Conservation (phyloP, 768 basidiomycete species). For the Boletus fagicola region DNA sequence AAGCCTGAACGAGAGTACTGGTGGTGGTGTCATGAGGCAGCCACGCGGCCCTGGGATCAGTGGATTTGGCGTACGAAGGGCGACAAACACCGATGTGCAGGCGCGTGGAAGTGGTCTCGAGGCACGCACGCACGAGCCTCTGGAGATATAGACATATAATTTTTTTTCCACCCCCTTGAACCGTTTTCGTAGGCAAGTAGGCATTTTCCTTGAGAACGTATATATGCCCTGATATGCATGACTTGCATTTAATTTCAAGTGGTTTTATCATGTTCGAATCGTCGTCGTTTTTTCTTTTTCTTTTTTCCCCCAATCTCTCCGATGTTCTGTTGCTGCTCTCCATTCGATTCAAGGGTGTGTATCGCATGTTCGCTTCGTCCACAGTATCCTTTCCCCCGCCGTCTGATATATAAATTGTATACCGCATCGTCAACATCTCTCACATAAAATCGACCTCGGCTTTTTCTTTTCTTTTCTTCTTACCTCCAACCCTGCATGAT, state of each 20-base stretch:
- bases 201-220: constrained; percentile 17
- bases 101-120: constrained; percentile 68
- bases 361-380: constrained; percentile 10
- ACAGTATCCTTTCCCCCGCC: neutral
- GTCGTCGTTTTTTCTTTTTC: neutral
- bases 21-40: constrained; percentile 68
- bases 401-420: constrained; percentile 26
- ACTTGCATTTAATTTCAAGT: constrained; percentile 24
- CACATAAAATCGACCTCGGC: constrained; percentile 15
- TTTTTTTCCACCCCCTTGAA: neutral
- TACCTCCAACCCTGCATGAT: constrained; percentile 3
- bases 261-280: constrained; percentile 14
- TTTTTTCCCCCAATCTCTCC: neutral
- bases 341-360: constrained; percentile 15
- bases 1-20: constrained; percentile 36
- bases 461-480: neutral
- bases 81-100: constrained; percentile 38
- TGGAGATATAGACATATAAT: constrained; percentile 65
- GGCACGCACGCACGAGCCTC: constrained; percentile 79
- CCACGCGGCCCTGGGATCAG: constrained; percentile 78
- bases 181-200: constrained; percentile 21
- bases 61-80: constrained; percentile 65
- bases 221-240: constrained; percentile 29
- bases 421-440: constrained; percentile 22
- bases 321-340: constrained; percentile 16